phyloP scores from a whole-genome alignment of 2,329 filamentous ascomycete genomes.

The Cladosporium austrohemisphaericum region DNA sequence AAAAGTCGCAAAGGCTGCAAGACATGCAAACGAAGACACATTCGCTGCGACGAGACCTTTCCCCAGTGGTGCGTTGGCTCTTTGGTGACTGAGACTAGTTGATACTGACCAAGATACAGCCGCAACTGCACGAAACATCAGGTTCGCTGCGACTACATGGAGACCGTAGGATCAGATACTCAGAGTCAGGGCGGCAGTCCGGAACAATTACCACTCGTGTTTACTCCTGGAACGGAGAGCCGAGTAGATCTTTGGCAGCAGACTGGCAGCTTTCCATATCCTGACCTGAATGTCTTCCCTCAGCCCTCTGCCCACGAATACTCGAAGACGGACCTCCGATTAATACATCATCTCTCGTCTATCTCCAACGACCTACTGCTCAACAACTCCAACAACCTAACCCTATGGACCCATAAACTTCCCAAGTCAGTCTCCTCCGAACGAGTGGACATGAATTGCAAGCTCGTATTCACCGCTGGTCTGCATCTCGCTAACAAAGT shows the following conservation, averaged over 20 bases:
- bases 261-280: constrained; percentile 81
- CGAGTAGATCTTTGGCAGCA: constrained; percentile 78
- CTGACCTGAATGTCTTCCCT: constrained; percentile 72
- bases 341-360: constrained; percentile 86
- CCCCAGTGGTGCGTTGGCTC: constrained; percentile 75
- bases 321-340: constrained; percentile 72
- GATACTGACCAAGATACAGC: constrained; percentile 45
- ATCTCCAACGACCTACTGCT: constrained; percentile 77
- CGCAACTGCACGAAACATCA: constrained; percentile 99
- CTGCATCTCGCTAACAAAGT: constrained; percentile 19
- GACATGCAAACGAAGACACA: constrained; percentile 95
- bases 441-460: constrained; percentile 13
- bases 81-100: not conserved
- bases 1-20: constrained; percentile 98
- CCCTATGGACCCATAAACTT: constrained; percentile 88
- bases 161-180: constrained; percentile 65
- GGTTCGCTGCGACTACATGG: constrained; percentile 96
- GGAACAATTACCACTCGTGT: constrained; percentile 64
- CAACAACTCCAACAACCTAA: constrained; percentile 72
- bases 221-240: constrained; percentile 79
- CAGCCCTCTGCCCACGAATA: constrained; percentile 69
- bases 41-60: constrained; percentile 95
- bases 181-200: constrained; percentile 51
- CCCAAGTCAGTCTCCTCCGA: constrained; percentile 67
- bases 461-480: constrained; percentile 22